A percentile compares a stretch with the other conserved stretches of the same genome.
Conservation (phyloP, 139 green algal genomes). For the Penium margaritaceum region DNA sequence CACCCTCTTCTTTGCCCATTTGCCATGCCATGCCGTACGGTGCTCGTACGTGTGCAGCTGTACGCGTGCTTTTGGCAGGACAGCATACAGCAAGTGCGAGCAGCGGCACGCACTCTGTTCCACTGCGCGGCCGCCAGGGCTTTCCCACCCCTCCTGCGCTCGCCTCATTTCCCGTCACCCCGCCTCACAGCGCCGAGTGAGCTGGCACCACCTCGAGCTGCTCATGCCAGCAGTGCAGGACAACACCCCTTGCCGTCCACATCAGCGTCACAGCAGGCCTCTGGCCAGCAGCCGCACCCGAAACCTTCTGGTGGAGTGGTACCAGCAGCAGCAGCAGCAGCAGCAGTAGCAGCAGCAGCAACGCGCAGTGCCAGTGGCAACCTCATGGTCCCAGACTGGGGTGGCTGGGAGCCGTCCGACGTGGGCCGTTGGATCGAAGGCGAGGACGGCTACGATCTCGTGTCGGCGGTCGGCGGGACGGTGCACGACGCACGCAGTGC, state of each 20-base stretch:
- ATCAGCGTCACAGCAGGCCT: too few species aligned
- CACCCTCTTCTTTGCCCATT: neutral
- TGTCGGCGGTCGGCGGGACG: neutral
- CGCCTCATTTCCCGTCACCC: constrained; percentile 6
- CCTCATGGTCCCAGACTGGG: constrained; percentile 11
- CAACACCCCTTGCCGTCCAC: too few species aligned
- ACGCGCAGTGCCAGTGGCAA: neutral
- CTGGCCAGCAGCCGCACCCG: too few species aligned
- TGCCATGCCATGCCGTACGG: neutral
- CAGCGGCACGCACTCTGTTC: constrained; percentile 30
- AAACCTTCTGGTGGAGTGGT: neutral
- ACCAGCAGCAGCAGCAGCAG: neutral
- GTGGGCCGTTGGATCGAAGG: constrained; percentile 21
- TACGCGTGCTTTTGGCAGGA: constrained; percentile 40
- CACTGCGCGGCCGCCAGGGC: constrained; percentile 18
- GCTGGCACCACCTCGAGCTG: neutral
- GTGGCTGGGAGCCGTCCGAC: constrained; percentile 27
- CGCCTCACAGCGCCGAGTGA: too few species aligned
- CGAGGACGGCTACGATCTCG: constrained; percentile 11
- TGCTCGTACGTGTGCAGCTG: neutral
- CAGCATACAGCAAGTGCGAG: constrained; percentile 7
- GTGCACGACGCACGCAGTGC: neutral
- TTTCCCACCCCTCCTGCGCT: constrained; percentile 25
- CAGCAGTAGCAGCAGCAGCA: constrained; percentile 7
- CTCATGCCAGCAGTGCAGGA: neutral